Evolutionary conservation across 495 filamentous ascomycete genomes (phyloP), one percentile per base, ranked within the genome.

Genomic region (Podospora australis): DNA sequence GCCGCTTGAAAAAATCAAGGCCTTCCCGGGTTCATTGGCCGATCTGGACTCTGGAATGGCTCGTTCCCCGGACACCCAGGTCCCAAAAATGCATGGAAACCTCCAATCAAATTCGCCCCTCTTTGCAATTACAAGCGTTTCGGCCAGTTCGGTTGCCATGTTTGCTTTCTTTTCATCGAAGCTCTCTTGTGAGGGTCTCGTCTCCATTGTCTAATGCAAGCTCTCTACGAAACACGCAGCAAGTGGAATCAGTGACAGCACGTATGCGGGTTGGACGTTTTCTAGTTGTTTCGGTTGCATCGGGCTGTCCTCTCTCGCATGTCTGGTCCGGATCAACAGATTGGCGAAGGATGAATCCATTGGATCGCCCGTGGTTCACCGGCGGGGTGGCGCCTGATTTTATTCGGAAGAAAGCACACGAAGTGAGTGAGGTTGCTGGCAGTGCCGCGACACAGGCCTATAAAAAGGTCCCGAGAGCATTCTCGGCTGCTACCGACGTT

Each of bases 1-100:
- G 53, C 60, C 53, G 55, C 41, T 40, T n/a, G 16, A 54, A 41
- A 56, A 59, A 59, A 52, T 53, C 50, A 53, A 47, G 58, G 50
- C 48, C 48, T 47, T 54, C 50, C 54, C 44, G 39, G 49, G 49
- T 54, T 50, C 29, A 23, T 24, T 29, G 16, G 25, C 35, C 44
- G 47, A 49, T 50, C 51, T 48, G 52, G 51, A 23, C 50, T n/a
- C n/a, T 56, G 60, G 49, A 39, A 54, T 48, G 46, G 21, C 24
- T 9, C 11, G 3, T 19, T 24, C 22, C 20, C 19, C 19, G 11
- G 11, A 24, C 11, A 14, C 5, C 11, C 13, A 36, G 25, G 32
- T 13, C 17, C 24, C 28, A 26, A 44, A 43, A n/a, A 24, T 25
- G 34, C n/a, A n/a, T n/a, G 9, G 34, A 23, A 17, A 24, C 20